Conservation (phyloP, 2,329 filamentous ascomycete species). For the Beauveria medogensis region DNA sequence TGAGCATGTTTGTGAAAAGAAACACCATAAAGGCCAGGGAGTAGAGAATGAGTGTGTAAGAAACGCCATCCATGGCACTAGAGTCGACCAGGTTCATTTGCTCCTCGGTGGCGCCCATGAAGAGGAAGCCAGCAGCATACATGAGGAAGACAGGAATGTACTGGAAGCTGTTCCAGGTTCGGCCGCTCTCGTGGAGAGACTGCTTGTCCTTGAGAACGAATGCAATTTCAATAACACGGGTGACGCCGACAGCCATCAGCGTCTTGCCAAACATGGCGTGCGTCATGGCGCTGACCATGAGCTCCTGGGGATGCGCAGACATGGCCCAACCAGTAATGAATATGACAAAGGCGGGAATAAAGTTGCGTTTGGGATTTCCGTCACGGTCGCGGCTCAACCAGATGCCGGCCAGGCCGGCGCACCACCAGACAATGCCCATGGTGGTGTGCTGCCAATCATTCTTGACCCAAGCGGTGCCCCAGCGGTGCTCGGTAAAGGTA, state of each 20-base stretch:
- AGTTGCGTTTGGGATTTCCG: slow-evolving; percentile 81
- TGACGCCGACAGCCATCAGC: slow-evolving; percentile 79
- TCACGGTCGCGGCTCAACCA: slow-evolving; percentile 84
- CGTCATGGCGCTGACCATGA: slow-evolving; percentile 78
- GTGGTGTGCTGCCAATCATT: slow-evolving; percentile 97
- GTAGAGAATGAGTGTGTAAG: slow-evolving; percentile 87
- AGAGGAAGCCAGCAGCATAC: slow-evolving; percentile 87
- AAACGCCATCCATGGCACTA: slow-evolving; percentile 75
- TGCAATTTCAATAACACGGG: slow-evolving; percentile 82
- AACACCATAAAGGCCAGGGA: slow-evolving; percentile 86
- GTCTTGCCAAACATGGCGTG: slow-evolving; percentile 91
- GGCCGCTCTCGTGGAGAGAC: slow-evolving; percentile 57
- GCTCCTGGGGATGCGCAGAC: slow-evolving; percentile 79
- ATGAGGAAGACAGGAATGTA: slow-evolving; percentile 57
- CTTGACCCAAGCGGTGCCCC: slow-evolving; percentile 80
- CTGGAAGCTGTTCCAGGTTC: slow-evolving; percentile 56
- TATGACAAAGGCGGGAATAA: slow-evolving; percentile 87
- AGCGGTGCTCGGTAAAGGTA: slow-evolving; percentile 94
- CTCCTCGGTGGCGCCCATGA: slow-evolving; percentile 96
- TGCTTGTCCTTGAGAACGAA: slow-evolving; percentile 74
- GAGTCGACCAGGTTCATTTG: slow-evolving; percentile 75
- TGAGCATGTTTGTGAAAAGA: slow-evolving; percentile 80
- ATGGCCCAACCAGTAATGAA: slow-evolving; percentile 92
- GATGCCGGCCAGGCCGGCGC: slow-evolving; percentile 79
- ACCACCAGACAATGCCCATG: slow-evolving; percentile 99